phyloP scores from a whole-genome alignment of 2,329 filamentous ascomycete genomes.

The Helminthosporium solani region DNA sequence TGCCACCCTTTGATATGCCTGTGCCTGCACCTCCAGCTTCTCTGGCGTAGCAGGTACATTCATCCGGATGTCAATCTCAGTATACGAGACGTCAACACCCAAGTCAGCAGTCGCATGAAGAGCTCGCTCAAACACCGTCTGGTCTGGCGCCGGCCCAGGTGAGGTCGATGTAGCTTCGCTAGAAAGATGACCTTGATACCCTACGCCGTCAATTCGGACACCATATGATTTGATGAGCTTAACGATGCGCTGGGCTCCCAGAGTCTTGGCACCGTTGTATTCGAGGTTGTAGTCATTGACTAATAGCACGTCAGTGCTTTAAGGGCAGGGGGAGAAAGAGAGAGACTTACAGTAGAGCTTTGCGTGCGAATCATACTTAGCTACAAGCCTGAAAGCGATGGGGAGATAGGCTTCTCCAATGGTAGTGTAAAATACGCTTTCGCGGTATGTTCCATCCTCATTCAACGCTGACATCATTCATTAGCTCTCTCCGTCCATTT shows the following conservation, averaged over 20 bases:
- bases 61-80: conserved; percentile 61
- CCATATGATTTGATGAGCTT: conserved; percentile 45
- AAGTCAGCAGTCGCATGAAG: conserved; percentile 55
- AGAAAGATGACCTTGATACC: conserved; percentile 60
- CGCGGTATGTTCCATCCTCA: conserved; percentile 49
- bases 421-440: conserved; percentile 44
- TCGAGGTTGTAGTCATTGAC: conserved; percentile 67
- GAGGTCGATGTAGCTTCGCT: conserved; percentile 53
- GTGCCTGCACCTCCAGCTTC: conserved; percentile 50
- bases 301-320: neutral
- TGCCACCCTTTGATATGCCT: conserved; percentile 48
- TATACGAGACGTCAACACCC: conserved; percentile 60
- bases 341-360: conserved; percentile 49
- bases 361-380: conserved; percentile 42
- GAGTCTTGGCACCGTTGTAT: conserved; percentile 49
- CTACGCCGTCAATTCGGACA: conserved; percentile 61
- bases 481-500: conserved; percentile 31
- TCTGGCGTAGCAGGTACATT: conserved; percentile 49
- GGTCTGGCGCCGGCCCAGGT: conserved; percentile 45
- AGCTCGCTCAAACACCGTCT: conserved; percentile 48
- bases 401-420: conserved; percentile 50
- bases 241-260: conserved; percentile 39
- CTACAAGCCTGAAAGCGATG: conserved; percentile 47
- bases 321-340: neutral
- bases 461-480: conserved; percentile 36